Evolutionary conservation across 139 green algal species (phyloP).

Genomic region (Ulvella scutata): DNA sequence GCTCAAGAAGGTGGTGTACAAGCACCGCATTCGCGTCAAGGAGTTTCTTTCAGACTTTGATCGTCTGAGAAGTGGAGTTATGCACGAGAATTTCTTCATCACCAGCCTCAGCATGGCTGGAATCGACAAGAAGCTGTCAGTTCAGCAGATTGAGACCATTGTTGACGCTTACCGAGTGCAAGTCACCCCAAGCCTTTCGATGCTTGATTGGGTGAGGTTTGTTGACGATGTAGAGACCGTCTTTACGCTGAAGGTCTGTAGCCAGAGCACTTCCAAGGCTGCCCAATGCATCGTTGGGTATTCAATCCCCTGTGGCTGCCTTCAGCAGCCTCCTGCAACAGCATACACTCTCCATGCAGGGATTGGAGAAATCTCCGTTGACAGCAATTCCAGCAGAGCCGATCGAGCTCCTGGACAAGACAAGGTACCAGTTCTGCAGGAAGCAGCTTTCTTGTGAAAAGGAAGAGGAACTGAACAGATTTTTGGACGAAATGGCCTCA

Average conservation of each 20-base stretch:
- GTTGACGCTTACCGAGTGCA: slow-evolving; percentile 29
- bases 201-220: slow-evolving; percentile 33
- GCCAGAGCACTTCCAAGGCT: too few relatives aligned
- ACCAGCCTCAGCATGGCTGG: slow-evolving; percentile 28
- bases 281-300: too few relatives aligned
- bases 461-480: slow-evolving; percentile 8
- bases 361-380: slow-evolving; percentile 42
- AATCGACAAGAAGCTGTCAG: slow-evolving; percentile 31
- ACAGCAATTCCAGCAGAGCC: slow-evolving; percentile 44
- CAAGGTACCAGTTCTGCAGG: slow-evolving; percentile 33
- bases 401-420: slow-evolving; percentile 43
- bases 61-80: slow-evolving; percentile 35
- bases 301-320: too few relatives aligned
- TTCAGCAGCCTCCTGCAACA: background rate
- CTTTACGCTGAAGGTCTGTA: slow-evolving; percentile 34
- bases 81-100: slow-evolving; percentile 48
- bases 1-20: slow-evolving; percentile 48
- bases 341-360: slow-evolving; percentile 5
- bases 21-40: slow-evolving; percentile 42
- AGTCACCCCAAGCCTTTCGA: slow-evolving; percentile 6
- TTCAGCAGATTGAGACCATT: slow-evolving; percentile 30
- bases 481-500: slow-evolving; percentile 4
- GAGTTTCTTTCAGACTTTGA: slow-evolving; percentile 53
- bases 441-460: slow-evolving; percentile 15
- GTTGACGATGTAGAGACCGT: slow-evolving; percentile 43